A percentile compares a stretch with the other conserved stretches of the same genome.
These are phyloP conservation scores for Haplosporangium gracile DNA, from an alignment of 192 early-diverging fungal species.

Conservation along the genomic window DNA sequence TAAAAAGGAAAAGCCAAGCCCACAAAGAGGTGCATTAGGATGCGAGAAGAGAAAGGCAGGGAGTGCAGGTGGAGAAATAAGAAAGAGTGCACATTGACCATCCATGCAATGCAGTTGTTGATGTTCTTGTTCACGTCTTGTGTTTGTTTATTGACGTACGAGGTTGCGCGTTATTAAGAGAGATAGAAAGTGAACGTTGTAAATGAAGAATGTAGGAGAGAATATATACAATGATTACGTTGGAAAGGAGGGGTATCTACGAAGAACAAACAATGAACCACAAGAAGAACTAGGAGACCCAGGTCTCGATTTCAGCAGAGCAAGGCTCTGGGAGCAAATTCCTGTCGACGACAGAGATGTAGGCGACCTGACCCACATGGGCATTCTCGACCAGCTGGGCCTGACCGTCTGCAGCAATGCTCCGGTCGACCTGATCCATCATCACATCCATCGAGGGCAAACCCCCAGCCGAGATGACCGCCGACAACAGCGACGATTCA, in stretches of 20 bases:
- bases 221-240: neutral
- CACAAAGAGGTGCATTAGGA: neutral
- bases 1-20: neutral
- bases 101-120: neutral
- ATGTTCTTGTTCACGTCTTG: neutral
- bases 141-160: neutral
- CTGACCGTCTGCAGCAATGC: constrained; percentile 28
- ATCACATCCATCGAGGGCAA: constrained; percentile 43
- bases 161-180: neutral
- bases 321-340: constrained; percentile 40
- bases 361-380: constrained; percentile 18
- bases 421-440: constrained; percentile 41
- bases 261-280: neutral
- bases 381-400: constrained; percentile 45
- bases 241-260: neutral
- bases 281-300: constrained; percentile 31
- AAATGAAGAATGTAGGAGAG: neutral
- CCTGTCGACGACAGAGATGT: constrained; percentile 26
- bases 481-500: constrained; percentile 38
- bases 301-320: constrained; percentile 42
- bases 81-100: neutral
- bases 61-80: neutral
- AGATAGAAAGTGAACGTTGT: neutral
- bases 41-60: neutral
- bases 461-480: constrained; percentile 35